Evolutionary conservation across 345 rosid genomes (phyloP), one percentile per base, ranked within the genome.

Genomic region (Corymbia maculata): DNA sequence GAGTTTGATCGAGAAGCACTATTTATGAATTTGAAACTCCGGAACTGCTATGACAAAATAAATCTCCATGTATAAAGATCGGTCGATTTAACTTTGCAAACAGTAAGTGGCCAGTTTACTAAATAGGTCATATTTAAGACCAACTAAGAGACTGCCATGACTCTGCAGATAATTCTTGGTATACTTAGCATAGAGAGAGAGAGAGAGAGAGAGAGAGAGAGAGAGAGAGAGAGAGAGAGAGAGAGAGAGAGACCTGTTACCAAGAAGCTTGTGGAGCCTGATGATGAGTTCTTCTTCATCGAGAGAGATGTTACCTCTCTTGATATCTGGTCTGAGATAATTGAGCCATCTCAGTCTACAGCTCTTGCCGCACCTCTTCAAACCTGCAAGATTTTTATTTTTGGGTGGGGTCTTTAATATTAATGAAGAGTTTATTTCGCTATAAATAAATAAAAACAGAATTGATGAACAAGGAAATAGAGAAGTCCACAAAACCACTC

Each of bases 321-420:
- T 94, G 86, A 94, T 94, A 82, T 94, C 96, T 13, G 96, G 96
- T 82, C 93, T 91, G 45, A 94, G 91, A 89, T 94, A 94, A 89
- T 94, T 94, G 24, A 94, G 19, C 96, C 96, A 94, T 88, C 96
- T 91, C 47, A 94, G 92, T 86, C 96, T 89, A 47, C 96, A 94
- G 52, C 96, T 94, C 92, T 94, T 94, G 8, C 96, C 96, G 79
- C 96, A 94, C 87, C 96, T 89, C 88, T 93, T 94, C 93, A 94
- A 90, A 24, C 96, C 94, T 94, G 85, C 82, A 53, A 22, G 28
- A 21, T 5, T 11, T 4, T 16, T 36, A 17, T 42, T 75, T 10
- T 5, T 36, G 5, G 44, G 79, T 66, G 79, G 79, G 79, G 79
- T 16, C 24, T 70, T 16, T 17, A 32, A 16, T 70, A 32, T 70